These are phyloP conservation scores for Pestalotiopsis sp. DNA, from an alignment of 2,329 filamentous ascomycete species.

Conservation along the genomic window DNA sequence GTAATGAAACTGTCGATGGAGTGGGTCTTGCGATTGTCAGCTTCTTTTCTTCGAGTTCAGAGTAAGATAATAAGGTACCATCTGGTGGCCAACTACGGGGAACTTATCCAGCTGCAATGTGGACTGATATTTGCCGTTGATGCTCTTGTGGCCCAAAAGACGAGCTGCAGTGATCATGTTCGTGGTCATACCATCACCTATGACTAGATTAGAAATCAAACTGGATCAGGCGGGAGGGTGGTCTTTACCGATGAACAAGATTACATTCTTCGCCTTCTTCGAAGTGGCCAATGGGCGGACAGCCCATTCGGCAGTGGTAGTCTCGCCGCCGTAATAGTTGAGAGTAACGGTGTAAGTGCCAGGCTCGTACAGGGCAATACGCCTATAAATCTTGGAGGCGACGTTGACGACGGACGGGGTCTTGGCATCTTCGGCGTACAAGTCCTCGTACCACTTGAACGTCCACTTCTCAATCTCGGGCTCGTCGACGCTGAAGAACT, in stretches of 20 bases:
- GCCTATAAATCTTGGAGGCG: constrained; percentile 76
- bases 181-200: constrained; percentile 65
- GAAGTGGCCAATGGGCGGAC: constrained; percentile 71
- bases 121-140: constrained; percentile 84
- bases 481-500: constrained; percentile 72
- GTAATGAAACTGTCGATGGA: constrained; percentile 86
- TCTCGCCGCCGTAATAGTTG: constrained; percentile 72
- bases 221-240: constrained; percentile 21
- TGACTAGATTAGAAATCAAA: neutral
- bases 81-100: constrained; percentile 84
- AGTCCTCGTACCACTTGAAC: constrained; percentile 84
- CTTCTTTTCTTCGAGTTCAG: neutral
- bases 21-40: constrained; percentile 59
- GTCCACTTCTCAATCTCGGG: constrained; percentile 79
- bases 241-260: constrained; percentile 77
- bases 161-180: constrained; percentile 83
- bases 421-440: constrained; percentile 74
- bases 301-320: constrained; percentile 74
- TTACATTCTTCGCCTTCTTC: constrained; percentile 81
- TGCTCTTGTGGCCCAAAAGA: constrained; percentile 76
- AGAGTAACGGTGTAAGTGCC: constrained; percentile 79
- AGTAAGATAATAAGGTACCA: constrained; percentile 42
- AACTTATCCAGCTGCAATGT: constrained; percentile 80
- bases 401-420: constrained; percentile 77
- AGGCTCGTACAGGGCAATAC: constrained; percentile 75